Percentiles rank a stretch among this genome's conserved stretches.
These are phyloP conservation scores for Dysphania ambrosioides DNA, from an alignment of 148 eudicot genomes.

Conservation along the genomic window DNA sequence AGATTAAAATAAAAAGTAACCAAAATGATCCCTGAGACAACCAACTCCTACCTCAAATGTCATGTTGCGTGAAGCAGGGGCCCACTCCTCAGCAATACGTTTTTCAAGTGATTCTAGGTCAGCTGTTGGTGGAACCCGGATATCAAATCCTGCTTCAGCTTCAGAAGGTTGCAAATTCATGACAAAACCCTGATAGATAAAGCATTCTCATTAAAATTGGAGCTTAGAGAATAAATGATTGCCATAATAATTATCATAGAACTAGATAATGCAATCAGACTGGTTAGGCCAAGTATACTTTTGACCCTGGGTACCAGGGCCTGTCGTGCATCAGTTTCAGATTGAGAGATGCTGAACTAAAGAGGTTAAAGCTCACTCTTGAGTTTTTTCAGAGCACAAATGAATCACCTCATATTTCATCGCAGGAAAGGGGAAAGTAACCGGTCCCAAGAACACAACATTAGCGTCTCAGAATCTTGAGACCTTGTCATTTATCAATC, in stretches of 20 bases:
- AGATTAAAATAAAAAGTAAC: neutral
- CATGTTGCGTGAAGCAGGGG: constrained; percentile 84
- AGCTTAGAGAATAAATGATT: neutral
- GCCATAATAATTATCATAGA: neutral
- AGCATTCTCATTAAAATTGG: neutral
- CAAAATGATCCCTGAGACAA: neutral
- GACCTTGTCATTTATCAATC: too few species aligned
- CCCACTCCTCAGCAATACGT: constrained; percentile 88
- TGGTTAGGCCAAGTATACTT: neutral
- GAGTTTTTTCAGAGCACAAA: neutral
- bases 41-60: constrained; percentile 62
- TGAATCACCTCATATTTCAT: too few species aligned
- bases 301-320: neutral
- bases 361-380: neutral
- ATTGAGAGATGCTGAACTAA: neutral
- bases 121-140: constrained; percentile 85
- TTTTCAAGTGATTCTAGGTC: constrained; percentile 58
- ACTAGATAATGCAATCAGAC: neutral
- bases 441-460: neutral
- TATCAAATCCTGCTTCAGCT: constrained; percentile 90
- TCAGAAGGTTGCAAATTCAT: constrained; percentile 98
- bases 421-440: neutral
- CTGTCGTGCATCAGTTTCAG: neutral
- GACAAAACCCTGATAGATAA: constrained; percentile 62
- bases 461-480: neutral